Evolutionary conservation across 2,329 filamentous ascomycete genomes (phyloP).

Genomic region (Zymoseptoria pseudotritici): DNA sequence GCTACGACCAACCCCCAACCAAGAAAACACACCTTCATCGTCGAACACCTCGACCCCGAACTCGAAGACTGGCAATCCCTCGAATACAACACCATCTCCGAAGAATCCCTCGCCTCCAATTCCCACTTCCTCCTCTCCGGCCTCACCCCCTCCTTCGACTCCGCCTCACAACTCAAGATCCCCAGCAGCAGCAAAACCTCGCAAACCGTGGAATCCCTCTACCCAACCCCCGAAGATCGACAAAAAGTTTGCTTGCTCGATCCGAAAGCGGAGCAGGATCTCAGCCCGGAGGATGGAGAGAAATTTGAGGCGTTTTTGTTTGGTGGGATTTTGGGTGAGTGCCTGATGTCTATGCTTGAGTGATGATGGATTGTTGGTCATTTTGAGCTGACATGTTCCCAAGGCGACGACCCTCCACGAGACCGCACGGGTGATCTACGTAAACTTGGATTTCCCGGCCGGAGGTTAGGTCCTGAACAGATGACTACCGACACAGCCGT

Average conservation of each 20-base stretch:
- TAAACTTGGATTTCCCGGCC: conserved; percentile 83
- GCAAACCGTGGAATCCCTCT: conserved; percentile 71
- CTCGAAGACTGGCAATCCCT: conserved; percentile 89
- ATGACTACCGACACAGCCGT: conserved; percentile 99
- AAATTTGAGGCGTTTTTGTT: conserved; percentile 88
- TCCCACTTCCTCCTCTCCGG: conserved; percentile 41
- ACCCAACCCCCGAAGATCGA: conserved; percentile 54
- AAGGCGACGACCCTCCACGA: conserved; percentile 32
- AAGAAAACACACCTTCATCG: conserved; percentile 64
- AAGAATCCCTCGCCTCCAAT: conserved; percentile 62
- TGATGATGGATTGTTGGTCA: neutral
- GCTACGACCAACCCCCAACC: neutral
- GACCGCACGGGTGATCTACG: conserved; percentile 93
- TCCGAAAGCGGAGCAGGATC: conserved; percentile 71
- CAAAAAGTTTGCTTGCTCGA: conserved; percentile 80
- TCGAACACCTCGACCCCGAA: conserved; percentile 94
- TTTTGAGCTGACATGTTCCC: neutral
- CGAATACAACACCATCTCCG: conserved; percentile 82
- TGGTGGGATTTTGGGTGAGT: conserved; percentile 75
- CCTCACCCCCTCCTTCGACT: conserved; percentile 49
- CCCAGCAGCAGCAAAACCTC: conserved; percentile 13
- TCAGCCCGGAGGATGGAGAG: conserved; percentile 75
- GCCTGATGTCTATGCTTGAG: neutral
- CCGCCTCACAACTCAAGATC: conserved; percentile 10
- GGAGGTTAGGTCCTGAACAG: conserved; percentile 82